Conservation (phyloP, 441 rosid species). For the Populus hybrid region DNA sequence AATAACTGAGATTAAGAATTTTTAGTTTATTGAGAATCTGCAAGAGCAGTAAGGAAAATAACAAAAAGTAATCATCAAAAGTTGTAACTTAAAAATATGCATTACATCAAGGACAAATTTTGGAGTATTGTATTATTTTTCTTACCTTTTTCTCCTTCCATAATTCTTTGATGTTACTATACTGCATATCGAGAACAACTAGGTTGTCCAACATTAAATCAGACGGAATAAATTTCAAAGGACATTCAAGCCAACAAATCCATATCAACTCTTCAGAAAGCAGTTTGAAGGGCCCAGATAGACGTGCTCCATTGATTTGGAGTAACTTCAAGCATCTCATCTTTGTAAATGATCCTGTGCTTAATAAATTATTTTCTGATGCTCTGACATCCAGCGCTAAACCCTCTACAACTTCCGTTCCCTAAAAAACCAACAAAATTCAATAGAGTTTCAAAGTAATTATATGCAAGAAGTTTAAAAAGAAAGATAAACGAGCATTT, state of each 20-base stretch:
- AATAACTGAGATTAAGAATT: constrained; percentile 8
- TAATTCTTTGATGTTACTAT: too few species aligned
- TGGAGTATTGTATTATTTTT: neutral
- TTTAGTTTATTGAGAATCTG: neutral
- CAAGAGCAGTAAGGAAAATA: neutral
- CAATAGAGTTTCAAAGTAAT: neutral
- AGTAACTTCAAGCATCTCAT: too few species aligned
- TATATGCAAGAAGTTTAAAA: neutral
- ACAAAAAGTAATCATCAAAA: neutral
- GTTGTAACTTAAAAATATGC: neutral
- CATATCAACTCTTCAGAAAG: too few species aligned
- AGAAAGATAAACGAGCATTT: too few species aligned
- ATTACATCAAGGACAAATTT: neutral
- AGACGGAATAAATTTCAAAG: too few species aligned
- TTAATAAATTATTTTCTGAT: too few species aligned
- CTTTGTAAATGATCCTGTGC: too few species aligned
- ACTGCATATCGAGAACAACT: too few species aligned
- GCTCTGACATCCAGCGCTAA: neutral
- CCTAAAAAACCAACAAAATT: neutral
- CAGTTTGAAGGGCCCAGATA: too few species aligned
- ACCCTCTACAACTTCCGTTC: neutral
- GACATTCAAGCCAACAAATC: too few species aligned
- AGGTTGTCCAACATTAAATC: too few species aligned
- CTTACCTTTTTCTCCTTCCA: constrained; percentile 6
- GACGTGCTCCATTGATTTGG: too few species aligned